Percentiles rank a stretch among this genome's conserved stretches.
These are phyloP conservation scores for Linanthus parryae DNA, from an alignment of 148 eudicot genomes.

Conservation along the genomic window DNA sequence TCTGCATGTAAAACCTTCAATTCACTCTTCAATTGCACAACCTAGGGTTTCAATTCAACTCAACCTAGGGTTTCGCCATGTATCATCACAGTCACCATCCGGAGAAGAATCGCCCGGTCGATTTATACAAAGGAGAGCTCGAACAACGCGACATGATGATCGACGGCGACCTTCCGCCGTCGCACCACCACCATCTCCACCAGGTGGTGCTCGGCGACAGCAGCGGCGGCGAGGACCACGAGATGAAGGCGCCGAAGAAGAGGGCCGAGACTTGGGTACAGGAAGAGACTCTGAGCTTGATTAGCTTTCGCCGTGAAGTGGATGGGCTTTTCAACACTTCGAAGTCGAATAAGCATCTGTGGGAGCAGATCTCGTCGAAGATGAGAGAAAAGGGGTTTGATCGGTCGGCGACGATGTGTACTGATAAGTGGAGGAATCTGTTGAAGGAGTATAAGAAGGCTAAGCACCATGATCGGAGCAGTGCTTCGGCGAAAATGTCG, in stretches of 20 bases:
- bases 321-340: conserved; percentile 77
- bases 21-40: too few species aligned
- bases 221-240: conserved; percentile 15
- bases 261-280: conserved; percentile 90
- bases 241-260: conserved; percentile 37
- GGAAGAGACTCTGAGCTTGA: conserved; percentile 65
- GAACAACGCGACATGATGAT: too few species aligned
- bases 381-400: conserved; percentile 94
- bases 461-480: conserved; percentile 18
- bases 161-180: too few species aligned
- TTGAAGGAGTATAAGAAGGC: conserved; percentile 63
- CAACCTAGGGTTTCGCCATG: too few species aligned
- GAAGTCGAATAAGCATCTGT: conserved; percentile 65
- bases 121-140: too few species aligned
- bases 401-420: conserved; percentile 91
- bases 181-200: conserved; percentile 20
- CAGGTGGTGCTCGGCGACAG: conserved; percentile 15
- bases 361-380: conserved; percentile 75
- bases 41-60: too few species aligned
- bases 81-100: too few species aligned
- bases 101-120: too few species aligned
- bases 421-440: conserved; percentile 92
- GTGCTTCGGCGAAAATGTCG: conserved; percentile 42
- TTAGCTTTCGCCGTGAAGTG: conserved; percentile 49
- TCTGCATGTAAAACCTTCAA: too few species aligned